Percentiles rank a stretch among this genome's conserved stretches.
phyloP scores from a whole-genome alignment of 75 land plant species.

The Picea sitchensis region DNA sequence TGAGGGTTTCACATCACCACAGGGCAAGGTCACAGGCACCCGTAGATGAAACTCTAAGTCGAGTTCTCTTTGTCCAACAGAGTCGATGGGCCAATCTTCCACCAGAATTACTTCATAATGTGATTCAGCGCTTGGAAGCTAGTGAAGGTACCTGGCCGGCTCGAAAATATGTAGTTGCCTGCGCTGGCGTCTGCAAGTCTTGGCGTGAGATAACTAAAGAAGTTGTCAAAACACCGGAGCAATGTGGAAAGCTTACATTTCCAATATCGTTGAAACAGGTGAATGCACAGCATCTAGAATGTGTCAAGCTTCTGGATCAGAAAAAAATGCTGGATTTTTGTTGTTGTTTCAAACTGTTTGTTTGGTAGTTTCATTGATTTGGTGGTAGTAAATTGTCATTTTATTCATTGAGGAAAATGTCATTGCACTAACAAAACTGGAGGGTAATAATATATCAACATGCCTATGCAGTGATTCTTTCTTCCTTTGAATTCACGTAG shows the following conservation, averaged over 20 bases:
- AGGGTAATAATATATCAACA: no score
- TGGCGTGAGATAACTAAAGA: constrained; percentile 71
- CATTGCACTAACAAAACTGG: no score
- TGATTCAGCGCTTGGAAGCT: constrained; percentile 57
- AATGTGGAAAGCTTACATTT: constrained; percentile 73
- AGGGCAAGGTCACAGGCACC: neutral
- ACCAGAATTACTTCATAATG: constrained; percentile 70
- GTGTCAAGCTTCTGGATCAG: no score
- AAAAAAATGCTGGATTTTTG: no score
- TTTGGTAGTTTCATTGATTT: no score
- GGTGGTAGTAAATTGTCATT: no score
- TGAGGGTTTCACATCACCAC: neutral
- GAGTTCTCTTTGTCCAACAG: neutral
- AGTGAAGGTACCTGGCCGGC: constrained; percentile 62
- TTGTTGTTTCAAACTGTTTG: no score
- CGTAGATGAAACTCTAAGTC: neutral
- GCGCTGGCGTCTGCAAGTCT: constrained; percentile 73
- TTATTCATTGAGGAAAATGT: no score
- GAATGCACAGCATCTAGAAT: neutral
- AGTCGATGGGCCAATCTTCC: constrained; percentile 81
- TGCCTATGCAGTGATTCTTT: no score
- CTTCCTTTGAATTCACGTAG: no score
- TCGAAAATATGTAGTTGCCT: constrained; percentile 54
- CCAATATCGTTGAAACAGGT: constrained; percentile 85
- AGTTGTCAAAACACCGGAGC: constrained; percentile 65